Evolutionary conservation across 2,329 filamentous ascomycete genomes (phyloP).

Genomic region (Aotearoamyces nothofagi): DNA sequence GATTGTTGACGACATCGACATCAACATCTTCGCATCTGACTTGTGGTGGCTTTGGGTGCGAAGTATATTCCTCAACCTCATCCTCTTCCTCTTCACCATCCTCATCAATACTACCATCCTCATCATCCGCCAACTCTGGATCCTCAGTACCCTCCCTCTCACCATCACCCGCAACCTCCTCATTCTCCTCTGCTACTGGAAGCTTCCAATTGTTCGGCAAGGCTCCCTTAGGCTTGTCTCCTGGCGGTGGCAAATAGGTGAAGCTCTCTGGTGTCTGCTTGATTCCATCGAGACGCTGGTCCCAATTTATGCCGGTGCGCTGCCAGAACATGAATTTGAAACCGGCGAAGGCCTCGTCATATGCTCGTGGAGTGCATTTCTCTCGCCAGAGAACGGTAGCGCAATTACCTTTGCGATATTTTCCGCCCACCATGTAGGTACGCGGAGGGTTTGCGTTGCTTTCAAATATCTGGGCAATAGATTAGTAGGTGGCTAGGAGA

Average conservation of each 20-base stretch:
- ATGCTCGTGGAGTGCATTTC: conserved; percentile 24
- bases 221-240: background rate
- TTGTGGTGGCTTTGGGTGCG: too few relatives aligned
- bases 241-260: background rate
- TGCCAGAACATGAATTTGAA: conserved; percentile 42
- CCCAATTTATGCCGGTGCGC: conserved; percentile 44
- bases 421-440: conserved; percentile 45
- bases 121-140: background rate
- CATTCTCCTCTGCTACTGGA: background rate
- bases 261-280: background rate
- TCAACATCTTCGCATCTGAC: too few relatives aligned
- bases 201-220: background rate
- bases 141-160: background rate
- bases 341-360: conserved; percentile 27
- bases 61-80: background rate
- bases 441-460: conserved; percentile 37
- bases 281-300: conserved; percentile 25
- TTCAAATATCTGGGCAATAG: conserved; percentile 45
- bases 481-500: conserved; percentile 1
- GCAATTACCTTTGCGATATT: conserved; percentile 22
- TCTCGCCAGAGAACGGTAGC: conserved; percentile 20
- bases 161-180: too few relatives aligned
- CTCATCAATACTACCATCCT: background rate
- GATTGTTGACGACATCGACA: too few relatives aligned
- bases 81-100: background rate